These are phyloP conservation scores for Penstemon davidsonii DNA, from an alignment of 257 asterid genomes.

Conservation along the genomic window DNA sequence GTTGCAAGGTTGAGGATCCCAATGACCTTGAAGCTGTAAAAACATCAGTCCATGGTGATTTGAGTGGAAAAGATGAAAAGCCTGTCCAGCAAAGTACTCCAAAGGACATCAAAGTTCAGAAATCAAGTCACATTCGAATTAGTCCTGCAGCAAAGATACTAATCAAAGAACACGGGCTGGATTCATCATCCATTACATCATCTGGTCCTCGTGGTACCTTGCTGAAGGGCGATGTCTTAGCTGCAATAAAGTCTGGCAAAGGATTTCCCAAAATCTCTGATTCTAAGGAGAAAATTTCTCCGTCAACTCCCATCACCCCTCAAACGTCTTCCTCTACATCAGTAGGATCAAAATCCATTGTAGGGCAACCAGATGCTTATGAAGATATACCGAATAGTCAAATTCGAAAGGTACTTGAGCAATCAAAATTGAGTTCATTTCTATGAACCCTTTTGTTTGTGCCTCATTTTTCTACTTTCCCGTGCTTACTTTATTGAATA, in stretches of 20 bases:
- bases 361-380: constrained; percentile 55
- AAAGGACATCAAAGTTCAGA: constrained; percentile 42
- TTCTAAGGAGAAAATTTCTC: constrained; percentile 46
- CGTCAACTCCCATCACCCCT: constrained; percentile 40
- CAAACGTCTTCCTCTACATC: constrained; percentile 46
- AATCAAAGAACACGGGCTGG: constrained; percentile 70
- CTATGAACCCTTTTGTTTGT: constrained; percentile 6
- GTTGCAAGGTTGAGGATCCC: constrained; percentile 87
- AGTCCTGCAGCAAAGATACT: constrained; percentile 97
- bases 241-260: constrained; percentile 82
- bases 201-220: constrained; percentile 98
- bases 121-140: constrained; percentile 57
- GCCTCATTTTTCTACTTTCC: background rate
- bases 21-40: constrained; percentile 75
- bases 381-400: constrained; percentile 90
- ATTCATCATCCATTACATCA: constrained; percentile 72
- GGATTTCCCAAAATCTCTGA: constrained; percentile 51
- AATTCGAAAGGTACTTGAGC: constrained; percentile 79
- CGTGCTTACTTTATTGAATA: background rate
- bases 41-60: constrained; percentile 49
- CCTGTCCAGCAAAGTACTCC: constrained; percentile 40
- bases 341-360: constrained; percentile 47
- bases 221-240: constrained; percentile 92
- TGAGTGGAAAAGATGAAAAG: constrained; percentile 50
- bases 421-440: constrained; percentile 15